These are phyloP conservation scores for Kwoniella dejecticola DNA, from an alignment of 768 basidiomycete species.

Conservation along the genomic window DNA sequence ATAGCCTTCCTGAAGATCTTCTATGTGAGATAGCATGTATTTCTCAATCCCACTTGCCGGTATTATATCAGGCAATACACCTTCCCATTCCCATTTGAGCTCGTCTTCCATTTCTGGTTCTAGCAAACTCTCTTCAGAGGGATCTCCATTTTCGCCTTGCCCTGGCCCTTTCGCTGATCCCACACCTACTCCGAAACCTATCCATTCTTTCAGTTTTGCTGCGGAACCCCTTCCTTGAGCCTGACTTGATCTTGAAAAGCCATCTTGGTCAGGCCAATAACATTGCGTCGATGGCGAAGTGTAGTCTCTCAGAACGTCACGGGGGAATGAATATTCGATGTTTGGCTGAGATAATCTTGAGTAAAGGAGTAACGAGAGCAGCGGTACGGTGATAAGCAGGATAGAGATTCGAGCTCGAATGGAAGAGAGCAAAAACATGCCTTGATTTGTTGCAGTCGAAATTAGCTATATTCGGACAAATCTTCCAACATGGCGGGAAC, in stretches of 20 bases:
- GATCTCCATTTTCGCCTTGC: too few species aligned
- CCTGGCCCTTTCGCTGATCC: too few species aligned
- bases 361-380: neutral
- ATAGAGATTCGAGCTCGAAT: neutral
- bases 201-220: slow-evolving; percentile 6
- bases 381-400: neutral
- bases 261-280: slow-evolving; percentile 17
- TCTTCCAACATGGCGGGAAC: neutral
- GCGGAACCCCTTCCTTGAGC: neutral
- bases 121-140: too few species aligned
- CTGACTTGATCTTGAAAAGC: neutral
- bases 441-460: neutral
- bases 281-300: slow-evolving; percentile 27
- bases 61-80: slow-evolving; percentile 20
- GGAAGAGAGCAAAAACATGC: neutral
- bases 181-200: neutral
- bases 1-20: slow-evolving; percentile 20
- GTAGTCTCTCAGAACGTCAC: slow-evolving; percentile 20
- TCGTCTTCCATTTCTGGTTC: neutral
- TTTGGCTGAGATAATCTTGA: neutral
- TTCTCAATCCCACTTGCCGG: slow-evolving; percentile 28
- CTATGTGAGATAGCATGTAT: slow-evolving; percentile 28
- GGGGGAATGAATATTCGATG: slow-evolving; percentile 11
- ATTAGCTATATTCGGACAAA: too few species aligned
- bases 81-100: slow-evolving; percentile 17